Evolutionary conservation across 2,329 filamentous ascomycete species (phyloP).

Genomic region (Aspergillus proliferans): DNA sequence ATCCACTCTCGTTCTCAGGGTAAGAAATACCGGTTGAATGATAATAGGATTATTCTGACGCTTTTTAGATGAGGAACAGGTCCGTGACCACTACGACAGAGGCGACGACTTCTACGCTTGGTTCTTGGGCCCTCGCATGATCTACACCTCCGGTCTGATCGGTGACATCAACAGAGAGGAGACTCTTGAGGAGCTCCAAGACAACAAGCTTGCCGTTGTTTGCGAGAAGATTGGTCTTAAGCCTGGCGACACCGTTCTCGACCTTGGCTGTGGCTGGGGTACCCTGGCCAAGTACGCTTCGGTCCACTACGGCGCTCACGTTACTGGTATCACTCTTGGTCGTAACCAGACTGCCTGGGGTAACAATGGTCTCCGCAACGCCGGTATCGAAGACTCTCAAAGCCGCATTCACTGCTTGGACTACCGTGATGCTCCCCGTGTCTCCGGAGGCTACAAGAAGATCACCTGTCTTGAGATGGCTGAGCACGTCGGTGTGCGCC

Average conservation of each 20-base stretch:
- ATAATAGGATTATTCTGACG: conserved; percentile 18
- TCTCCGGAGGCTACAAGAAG: conserved; percentile 77
- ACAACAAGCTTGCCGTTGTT: conserved; percentile 92
- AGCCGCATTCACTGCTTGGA: conserved; percentile 92
- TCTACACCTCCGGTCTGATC: conserved; percentile 95
- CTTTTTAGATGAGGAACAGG: conserved; percentile 83
- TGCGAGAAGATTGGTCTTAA: conserved; percentile 91
- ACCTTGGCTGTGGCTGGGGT: conserved; percentile 97
- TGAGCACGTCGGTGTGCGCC: conserved; percentile 92
- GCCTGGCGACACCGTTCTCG: conserved; percentile 74
- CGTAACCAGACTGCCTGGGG: conserved; percentile 97
- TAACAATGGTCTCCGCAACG: conserved; percentile 78
- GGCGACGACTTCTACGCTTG: conserved; percentile 98
- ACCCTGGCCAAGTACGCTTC: conserved; percentile 90
- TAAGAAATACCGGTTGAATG: conserved; percentile 29
- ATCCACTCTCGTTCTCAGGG: conserved; percentile 88
- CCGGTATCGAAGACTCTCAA: conserved; percentile 77
- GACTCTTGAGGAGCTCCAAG: conserved; percentile 87
- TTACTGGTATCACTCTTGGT: conserved; percentile 86
- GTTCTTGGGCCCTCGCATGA: conserved; percentile 98
- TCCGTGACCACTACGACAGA: conserved; percentile 94
- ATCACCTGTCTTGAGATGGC: conserved; percentile 98
- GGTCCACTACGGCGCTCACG: conserved; percentile 79
- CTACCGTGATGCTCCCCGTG: conserved; percentile 86
- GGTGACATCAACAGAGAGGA: conserved; percentile 83